Conservation (phyloP, 805 yeast species). For the Nakazawaea sp. region DNA sequence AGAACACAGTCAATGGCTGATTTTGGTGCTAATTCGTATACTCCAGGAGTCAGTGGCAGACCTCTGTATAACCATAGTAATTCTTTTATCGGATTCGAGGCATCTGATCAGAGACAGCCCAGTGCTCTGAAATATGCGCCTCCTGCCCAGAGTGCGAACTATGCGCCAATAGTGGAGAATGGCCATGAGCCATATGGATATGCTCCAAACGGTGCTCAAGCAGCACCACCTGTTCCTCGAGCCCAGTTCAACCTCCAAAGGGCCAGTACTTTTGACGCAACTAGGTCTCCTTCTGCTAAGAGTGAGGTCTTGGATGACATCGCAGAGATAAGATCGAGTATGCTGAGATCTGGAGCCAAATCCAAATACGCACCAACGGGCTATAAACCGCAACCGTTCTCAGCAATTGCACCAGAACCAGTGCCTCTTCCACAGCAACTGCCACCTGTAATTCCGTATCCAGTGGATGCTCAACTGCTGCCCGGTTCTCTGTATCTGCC, state of each 20-base stretch:
- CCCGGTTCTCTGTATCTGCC: neutral
- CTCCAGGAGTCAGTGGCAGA: neutral
- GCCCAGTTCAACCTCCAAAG: too few species aligned
- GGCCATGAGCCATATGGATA: neutral
- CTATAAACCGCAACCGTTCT: neutral
- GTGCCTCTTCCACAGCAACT: neutral
- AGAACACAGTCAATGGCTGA: slow-evolving; percentile 41
- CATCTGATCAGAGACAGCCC: neutral
- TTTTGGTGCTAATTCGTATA: slow-evolving; percentile 11
- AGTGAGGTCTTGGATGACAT: slow-evolving; percentile 7
- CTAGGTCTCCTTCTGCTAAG: neutral
- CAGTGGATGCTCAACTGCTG: neutral
- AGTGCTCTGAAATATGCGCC: slow-evolving; percentile 3
- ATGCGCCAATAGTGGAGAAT: slow-evolving; percentile 1
- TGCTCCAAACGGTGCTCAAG: neutral
- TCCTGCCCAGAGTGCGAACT: slow-evolving; percentile 1
- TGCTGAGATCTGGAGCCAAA: slow-evolving; percentile 1
- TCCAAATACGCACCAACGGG: slow-evolving; percentile 9
- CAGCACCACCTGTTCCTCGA: neutral
- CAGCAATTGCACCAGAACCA: neutral
- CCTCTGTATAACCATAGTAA: slow-evolving; percentile 4
- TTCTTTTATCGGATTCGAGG: slow-evolving; percentile 6
- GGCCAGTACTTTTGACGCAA: neutral
- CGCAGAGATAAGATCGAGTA: slow-evolving; percentile 6
- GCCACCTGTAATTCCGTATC: neutral